Evolutionary conservation across 2,329 filamentous ascomycete genomes (phyloP).

Genomic region (Massarina eburnea): DNA sequence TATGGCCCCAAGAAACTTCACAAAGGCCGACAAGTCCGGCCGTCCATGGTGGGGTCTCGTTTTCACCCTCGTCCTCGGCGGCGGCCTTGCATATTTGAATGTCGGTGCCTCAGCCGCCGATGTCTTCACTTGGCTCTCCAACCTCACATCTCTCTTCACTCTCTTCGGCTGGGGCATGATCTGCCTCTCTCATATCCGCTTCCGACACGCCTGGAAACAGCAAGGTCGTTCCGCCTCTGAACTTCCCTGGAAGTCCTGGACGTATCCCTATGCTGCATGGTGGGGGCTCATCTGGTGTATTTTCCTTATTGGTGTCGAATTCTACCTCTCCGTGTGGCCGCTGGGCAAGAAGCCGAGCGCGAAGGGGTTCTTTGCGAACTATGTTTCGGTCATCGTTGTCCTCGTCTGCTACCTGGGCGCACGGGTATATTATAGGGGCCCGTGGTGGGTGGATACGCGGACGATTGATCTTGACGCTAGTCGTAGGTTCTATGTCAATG

Average conservation of each 20-base stretch:
- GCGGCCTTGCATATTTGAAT: slow-evolving; percentile 46
- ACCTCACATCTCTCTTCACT: slow-evolving; percentile 49
- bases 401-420: slow-evolving; percentile 47
- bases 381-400: slow-evolving; percentile 48
- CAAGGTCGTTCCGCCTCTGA: slow-evolving; percentile 66
- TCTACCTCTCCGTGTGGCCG: slow-evolving; percentile 53
- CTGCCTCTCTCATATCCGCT: slow-evolving; percentile 64
- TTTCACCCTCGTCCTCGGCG: slow-evolving; percentile 29
- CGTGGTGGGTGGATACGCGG: slow-evolving; percentile 36
- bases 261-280: slow-evolving; percentile 48
- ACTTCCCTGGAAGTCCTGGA: slow-evolving; percentile 55
- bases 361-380: slow-evolving; percentile 51
- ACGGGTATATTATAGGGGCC: slow-evolving; percentile 44
- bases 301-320: slow-evolving; percentile 50
- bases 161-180: slow-evolving; percentile 73
- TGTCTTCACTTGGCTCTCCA: slow-evolving; percentile 54
- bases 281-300: slow-evolving; percentile 50
- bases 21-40: slow-evolving; percentile 14
- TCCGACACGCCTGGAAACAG: slow-evolving; percentile 59
- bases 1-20: slow-evolving; percentile 45
- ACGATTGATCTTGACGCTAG: slow-evolving; percentile 42
- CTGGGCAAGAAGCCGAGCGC: slow-evolving; percentile 39
- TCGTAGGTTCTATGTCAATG: slow-evolving; percentile 26
- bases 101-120: slow-evolving; percentile 44
- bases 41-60: slow-evolving; percentile 26